Evolutionary conservation across 176 grass and related monocot species (phyloP).

Genomic region (Areca catechu): DNA sequence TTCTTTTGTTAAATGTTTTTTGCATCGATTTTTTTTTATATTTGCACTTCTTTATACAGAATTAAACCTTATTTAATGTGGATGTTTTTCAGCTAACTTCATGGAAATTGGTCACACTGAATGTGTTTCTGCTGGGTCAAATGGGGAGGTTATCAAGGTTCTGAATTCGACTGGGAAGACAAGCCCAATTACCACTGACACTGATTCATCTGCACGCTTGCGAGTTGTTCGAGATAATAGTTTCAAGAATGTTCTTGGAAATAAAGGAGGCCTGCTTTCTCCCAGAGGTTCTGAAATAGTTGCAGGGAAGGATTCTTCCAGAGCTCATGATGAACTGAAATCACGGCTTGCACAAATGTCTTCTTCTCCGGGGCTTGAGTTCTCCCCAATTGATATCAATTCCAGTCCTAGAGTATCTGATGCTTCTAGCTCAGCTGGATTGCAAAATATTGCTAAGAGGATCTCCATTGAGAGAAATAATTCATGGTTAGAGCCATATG

Average conservation of each 20-base stretch:
- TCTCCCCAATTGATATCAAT: slow-evolving; percentile 4
- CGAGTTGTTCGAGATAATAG: slow-evolving; percentile 1
- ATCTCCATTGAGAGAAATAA: slow-evolving; percentile 37
- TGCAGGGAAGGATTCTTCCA: slow-evolving; percentile 31
- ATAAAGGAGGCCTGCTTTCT: slow-evolving; percentile 9
- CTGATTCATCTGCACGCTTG: neutral
- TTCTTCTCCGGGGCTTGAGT: slow-evolving; percentile 23
- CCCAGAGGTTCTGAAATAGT: slow-evolving; percentile 23
- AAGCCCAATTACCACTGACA: neutral
- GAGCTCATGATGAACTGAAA: slow-evolving; percentile 55
- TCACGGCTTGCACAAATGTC: slow-evolving; percentile 56
- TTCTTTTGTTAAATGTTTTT: too few species aligned
- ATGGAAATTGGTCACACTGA: too few species aligned
- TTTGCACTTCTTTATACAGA: too few species aligned
- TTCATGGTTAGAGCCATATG: slow-evolving; percentile 31
- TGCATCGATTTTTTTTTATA: too few species aligned
- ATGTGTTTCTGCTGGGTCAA: too few species aligned
- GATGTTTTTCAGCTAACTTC: too few species aligned
- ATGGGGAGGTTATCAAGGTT: too few species aligned
- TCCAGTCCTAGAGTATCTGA: slow-evolving; percentile 28
- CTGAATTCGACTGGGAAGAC: too few species aligned
- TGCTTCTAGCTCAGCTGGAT: neutral
- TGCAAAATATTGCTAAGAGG: slow-evolving; percentile 43
- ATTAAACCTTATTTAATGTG: too few species aligned
- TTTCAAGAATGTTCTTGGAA: slow-evolving; percentile 23